Evolutionary conservation across 352 stramenopile species (phyloP), one percentile per base, ranked within the genome.

Genomic region (Sclerospora graminicola): DNA sequence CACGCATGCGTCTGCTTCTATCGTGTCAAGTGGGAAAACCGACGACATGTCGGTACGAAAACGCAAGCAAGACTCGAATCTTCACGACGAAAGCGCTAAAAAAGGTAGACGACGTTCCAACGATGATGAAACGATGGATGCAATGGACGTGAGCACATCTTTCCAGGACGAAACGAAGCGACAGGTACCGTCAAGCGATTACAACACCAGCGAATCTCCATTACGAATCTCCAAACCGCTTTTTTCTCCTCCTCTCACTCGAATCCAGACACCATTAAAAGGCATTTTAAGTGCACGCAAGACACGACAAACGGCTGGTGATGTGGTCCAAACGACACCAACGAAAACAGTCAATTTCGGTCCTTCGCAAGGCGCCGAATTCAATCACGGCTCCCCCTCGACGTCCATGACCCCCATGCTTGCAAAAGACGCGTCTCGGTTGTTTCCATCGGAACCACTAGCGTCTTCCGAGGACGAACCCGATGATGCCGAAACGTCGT

Each of bases 381-480:
- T 90, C 57, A 83, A 87, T 19, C 49, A 73, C 26, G 77, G 74
- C 1, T 88, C 76, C 0, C 81, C 81, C 10, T 87, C 78, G 7
- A 90, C 75, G n/a, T 89, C 78, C 1, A 90, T 93, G 78, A 93
- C 81, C 4, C 81, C 78, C 0, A 85, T 93, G 77, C 55, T 49
- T 6, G 65, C 69, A 8, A 69, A 69, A 35, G 66, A 80, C 20
- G 74, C 79, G 9, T 63, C 52, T 14, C 60, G 54, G 9, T 74
- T 85, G 53, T 93, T 84, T 46, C 78, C 79, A 0, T 54, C 85
- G 20, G 67, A 87, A 6, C 63, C 64, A 13, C 53, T 46, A 5
- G 52, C 30, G 4, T 60, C 51, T 8, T 42, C 48, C 3, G 45
- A 66, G 8, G 72, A 83, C 37, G 74, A 79, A 4, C 65, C 70